Evolutionary conservation across 148 eudicot genomes (phyloP).

Genomic region (Rhododendron simsii): DNA sequence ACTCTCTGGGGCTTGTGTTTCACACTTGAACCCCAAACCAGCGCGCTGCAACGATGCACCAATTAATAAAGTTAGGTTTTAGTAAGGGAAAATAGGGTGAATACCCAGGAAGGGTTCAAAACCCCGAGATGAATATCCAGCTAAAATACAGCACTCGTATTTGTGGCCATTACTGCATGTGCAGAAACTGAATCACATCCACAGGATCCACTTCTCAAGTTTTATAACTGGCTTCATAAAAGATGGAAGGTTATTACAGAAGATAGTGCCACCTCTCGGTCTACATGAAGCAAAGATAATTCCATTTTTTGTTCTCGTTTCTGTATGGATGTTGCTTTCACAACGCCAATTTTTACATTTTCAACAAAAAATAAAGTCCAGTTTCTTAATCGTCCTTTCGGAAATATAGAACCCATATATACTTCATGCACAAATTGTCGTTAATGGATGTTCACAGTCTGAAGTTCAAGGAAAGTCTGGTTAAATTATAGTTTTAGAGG

Average conservation of each 20-base stretch:
- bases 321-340: neutral
- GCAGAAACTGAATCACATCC: neutral
- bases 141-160: neutral
- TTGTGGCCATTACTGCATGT: neutral
- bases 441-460: too few species aligned
- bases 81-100: neutral
- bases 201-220: neutral
- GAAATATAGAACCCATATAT: neutral
- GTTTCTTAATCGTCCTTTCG: neutral
- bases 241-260: neutral
- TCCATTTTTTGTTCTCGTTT: neutral
- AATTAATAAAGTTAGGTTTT: neutral
- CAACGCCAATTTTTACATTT: neutral
- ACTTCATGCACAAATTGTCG: too few species aligned
- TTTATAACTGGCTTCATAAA: neutral
- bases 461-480: neutral
- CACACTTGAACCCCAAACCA: slow-evolving; percentile 97
- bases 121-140: neutral
- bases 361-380: neutral
- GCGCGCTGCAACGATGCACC: slow-evolving; percentile 49
- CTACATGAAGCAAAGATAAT: neutral
- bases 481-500: neutral
- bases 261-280: neutral
- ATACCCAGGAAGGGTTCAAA: neutral
- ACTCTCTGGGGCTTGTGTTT: slow-evolving; percentile 99